These are phyloP conservation scores for Borovskyia barvae DNA, from an alignment of 208 protist species.

Conservation along the genomic window DNA sequence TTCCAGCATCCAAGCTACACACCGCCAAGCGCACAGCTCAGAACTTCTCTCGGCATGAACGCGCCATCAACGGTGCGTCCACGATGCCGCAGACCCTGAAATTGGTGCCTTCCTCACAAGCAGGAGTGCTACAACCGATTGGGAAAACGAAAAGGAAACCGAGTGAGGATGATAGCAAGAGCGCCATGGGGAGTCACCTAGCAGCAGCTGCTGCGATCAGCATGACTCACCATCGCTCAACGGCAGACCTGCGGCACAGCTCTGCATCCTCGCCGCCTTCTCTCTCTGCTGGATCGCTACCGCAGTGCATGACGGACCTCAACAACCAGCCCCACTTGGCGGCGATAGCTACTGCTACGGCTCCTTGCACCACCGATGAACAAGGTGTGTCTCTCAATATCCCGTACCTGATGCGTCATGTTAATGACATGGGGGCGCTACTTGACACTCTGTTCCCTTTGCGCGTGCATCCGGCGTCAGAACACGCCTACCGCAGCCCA, in stretches of 20 bases:
- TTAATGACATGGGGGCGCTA: conserved; percentile 39
- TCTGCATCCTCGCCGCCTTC: conserved; percentile 4
- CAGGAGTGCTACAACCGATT: too few relatives aligned
- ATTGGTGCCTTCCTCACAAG: too few relatives aligned
- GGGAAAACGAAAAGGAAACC: too few relatives aligned
- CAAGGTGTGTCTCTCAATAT: conserved; percentile 12
- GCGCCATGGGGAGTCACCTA: too few relatives aligned
- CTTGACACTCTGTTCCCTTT: conserved; percentile 63
- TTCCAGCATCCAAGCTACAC: conserved; percentile 22
- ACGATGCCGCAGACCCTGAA: too few relatives aligned
- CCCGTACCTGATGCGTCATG: conserved; percentile 37
- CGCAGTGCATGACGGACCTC: not conserved
- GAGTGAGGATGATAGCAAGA: too few relatives aligned
- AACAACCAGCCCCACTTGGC: not conserved
- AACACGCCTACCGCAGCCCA: too few relatives aligned
- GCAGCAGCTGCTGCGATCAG: not conserved
- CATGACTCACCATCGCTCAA: not conserved
- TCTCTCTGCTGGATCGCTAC: conserved; percentile 1
- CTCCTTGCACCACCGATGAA: not conserved
- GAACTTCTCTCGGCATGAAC: conserved; percentile 8
- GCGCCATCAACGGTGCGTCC: not conserved
- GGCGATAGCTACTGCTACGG: conserved; percentile 13
- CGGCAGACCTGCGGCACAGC: not conserved
- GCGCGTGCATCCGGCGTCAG: too few relatives aligned
- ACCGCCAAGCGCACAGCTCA: conserved; percentile 23